phyloP scores from a whole-genome alignment of 2,329 filamentous ascomycete genomes.

The Leptosphaerulina australis region DNA sequence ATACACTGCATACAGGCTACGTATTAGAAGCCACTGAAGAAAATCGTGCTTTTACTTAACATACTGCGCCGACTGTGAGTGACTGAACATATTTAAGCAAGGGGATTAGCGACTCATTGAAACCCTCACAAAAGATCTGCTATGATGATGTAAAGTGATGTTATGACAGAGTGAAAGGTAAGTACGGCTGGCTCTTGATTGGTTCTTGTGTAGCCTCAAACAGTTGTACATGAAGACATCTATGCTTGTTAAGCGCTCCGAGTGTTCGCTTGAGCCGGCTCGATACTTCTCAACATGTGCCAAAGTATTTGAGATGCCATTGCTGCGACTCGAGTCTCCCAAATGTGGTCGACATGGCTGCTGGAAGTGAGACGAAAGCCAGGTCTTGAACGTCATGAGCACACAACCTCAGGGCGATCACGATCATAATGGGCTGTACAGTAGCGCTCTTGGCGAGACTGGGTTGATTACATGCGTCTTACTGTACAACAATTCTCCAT shows the following conservation, averaged over 20 bases:
- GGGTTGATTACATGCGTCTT: neutral
- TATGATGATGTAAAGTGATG: neutral
- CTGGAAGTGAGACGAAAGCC: neutral
- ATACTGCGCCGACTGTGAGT: no score
- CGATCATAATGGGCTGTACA: neutral
- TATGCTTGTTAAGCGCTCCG: conserved; percentile 8
- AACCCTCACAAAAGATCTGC: neutral
- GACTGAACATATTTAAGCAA: no score
- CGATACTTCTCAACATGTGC: neutral
- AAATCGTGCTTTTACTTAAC: no score
- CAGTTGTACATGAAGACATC: conserved; percentile 11
- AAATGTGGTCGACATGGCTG: neutral
- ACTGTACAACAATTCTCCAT: conserved; percentile 2
- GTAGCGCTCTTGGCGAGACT: neutral
- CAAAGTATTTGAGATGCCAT: neutral
- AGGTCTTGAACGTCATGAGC: neutral
- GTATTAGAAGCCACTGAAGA: no score
- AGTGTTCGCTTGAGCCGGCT: conserved; percentile 1
- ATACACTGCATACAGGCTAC: no score
- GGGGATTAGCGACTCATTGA: neutral
- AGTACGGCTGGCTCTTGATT: conserved; percentile 4
- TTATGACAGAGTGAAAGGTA: conserved; percentile 13
- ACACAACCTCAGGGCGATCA: neutral
- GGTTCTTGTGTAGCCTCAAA: conserved; percentile 11
- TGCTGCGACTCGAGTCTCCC: neutral